Percentiles rank a stretch among this genome's conserved stretches.
Conservation (phyloP, 2,329 filamentous ascomycete genomes). For the Penicillium vulpinum region DNA sequence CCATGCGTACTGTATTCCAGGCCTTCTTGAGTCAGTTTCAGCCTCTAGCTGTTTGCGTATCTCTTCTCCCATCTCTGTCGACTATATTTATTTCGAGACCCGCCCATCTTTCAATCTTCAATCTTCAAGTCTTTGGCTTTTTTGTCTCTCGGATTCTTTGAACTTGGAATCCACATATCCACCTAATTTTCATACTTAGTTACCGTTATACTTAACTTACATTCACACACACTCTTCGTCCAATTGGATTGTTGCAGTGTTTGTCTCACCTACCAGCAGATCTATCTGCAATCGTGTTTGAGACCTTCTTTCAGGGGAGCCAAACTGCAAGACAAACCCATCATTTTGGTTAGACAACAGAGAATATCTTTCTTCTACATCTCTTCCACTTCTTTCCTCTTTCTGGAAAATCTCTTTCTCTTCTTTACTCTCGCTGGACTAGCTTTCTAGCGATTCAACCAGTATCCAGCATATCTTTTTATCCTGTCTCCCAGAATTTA, state of each 20-base stretch:
- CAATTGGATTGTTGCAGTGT: slow-evolving; percentile 18
- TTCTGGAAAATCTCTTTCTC: slow-evolving; percentile 18
- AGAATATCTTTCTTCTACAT: slow-evolving; percentile 15
- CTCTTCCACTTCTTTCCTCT: slow-evolving; percentile 26
- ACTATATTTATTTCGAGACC: slow-evolving; percentile 12
- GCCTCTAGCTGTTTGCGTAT: slow-evolving; percentile 22
- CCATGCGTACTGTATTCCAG: slow-evolving; percentile 18
- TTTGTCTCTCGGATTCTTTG: background rate
- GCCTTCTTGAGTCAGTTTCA: slow-evolving; percentile 28
- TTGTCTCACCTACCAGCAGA: slow-evolving; percentile 18
- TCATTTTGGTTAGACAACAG: slow-evolving; percentile 13
- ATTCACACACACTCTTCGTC: background rate
- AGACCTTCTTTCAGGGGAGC: slow-evolving; percentile 17
- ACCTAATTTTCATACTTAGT: slow-evolving; percentile 6
- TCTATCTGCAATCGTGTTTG: slow-evolving; percentile 18
- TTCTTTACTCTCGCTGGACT: slow-evolving; percentile 10
- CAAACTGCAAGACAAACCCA: slow-evolving; percentile 13
- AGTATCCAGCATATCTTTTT: slow-evolving; percentile 1
- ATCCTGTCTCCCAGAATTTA: slow-evolving; percentile 4
- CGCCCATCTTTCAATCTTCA: slow-evolving; percentile 9
- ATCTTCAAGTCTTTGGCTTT: slow-evolving; percentile 9
- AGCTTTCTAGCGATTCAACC: slow-evolving; percentile 4
- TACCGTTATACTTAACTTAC: slow-evolving; percentile 1
- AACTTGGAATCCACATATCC: background rate
- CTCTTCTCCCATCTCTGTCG: slow-evolving; percentile 13